Base-by-base conservation (phyloP, 1,284 basidiomycete genomes). In the Papiliotrema terrestris region DNA sequence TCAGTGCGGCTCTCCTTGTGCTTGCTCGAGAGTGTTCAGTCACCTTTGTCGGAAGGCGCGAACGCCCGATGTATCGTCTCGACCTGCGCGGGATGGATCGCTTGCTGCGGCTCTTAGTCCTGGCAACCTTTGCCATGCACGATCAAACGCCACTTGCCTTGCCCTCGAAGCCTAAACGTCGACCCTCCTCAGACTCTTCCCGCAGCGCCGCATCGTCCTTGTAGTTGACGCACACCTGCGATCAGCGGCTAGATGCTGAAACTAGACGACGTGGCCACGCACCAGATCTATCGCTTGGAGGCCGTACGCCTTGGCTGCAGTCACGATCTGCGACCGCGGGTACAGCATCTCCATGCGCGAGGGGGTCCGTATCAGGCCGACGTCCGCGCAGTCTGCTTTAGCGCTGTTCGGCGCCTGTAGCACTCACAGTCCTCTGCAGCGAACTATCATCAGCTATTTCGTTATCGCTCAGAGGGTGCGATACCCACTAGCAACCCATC, bases 241-340 rank as follows among this genome's bases (percentile, higher is more conserved):
- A 11, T 38, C 56, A 51, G 37, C 36, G 5, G 44, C 32, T 35
- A 42, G 17, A 3, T 17, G 26, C 23, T 15, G 17, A 5, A 8
- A 39, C 25, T 15, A 15, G 14, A 23, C n/a, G 26, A 2, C 11
- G n/a, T 36, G 44, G 22, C 0, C 17, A 42, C 72, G 14, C 55
- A 86, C 91, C 86, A 95, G 89, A 72, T 95, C 92, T 68, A 98
- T 90, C 1, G 92, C 89, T 39, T 87, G 83, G 1, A 96, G 79
- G 0, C 84, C 84, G 67, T 86, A 91, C 3, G 91, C 90, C 69
- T 89, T 92, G 13, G 94, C 91, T 0, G 86, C 83, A 23, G 89
- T 83, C 9, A 88, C 89, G 53, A 96, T 84, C 56, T 86, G 83
- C 0, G 90, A 90, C n/a, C 94, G 84, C 2, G 91, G 87, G 65